Evolutionary conservation across 371 early-diverging fungal species (phyloP), one percentile per base, ranked within the genome.

Genomic region (Mucor plumbeus): DNA sequence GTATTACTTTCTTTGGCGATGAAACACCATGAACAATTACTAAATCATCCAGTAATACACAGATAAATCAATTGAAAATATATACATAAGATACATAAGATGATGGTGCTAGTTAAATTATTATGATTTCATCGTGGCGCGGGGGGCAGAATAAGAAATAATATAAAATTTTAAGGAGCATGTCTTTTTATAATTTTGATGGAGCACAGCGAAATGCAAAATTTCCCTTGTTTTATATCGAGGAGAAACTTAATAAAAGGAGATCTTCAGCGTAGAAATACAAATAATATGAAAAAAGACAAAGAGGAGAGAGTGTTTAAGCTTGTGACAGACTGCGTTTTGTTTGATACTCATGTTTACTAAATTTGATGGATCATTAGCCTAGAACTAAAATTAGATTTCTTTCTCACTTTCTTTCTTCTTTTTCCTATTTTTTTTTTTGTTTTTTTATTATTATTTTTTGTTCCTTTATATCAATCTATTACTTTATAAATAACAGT

Each of bases 181-280:
- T 21, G 14, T 53, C 19, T 44, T 47, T 47, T 5, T 10, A 47
- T 47, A 19, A 19, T 19, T 47, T 44, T 44, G 44, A 8, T 47
- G 47, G 19, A 47, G 26, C 26, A 26, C 19, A 47, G 47, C 9
- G 26, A 53, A 53, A 31, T 31, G 53, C 14, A 53, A 13, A 31
- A 26, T 53, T 26, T 53, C 26, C 53, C 50, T 50, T 44, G 44
- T 17, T 47, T 31, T 53, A 13, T 31, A 8, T 21, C 26, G 50
- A 53, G 53, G 53, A 53, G 53, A 53, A 53, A 53, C 31, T 53
- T 53, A 53, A 53, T 53, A 53, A 53, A 53, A 53, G 53, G 53
- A 53, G 53, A 53, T 53, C 26, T 11, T 31, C 31, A 53, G 3
- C 31, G 19, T 26, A 44, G 15, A 19, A 19, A 17, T 47, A 10